phyloP scores from a whole-genome alignment of 1,284 basidiomycete species.

The Fomes fomentarius region DNA sequence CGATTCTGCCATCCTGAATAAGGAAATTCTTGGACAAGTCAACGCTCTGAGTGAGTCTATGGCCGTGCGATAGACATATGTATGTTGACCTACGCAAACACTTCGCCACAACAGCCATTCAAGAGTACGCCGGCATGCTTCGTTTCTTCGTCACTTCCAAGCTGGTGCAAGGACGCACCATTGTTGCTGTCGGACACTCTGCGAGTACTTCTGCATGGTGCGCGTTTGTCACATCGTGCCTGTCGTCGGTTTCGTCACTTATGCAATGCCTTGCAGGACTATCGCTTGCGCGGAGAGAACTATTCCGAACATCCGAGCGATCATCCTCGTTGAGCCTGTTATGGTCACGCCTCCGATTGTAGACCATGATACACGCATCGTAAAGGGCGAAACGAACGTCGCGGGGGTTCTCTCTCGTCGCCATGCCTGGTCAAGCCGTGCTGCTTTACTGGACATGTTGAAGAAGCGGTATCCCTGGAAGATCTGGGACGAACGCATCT shows the following conservation, averaged over 20 bases:
- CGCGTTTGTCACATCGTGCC: too few species aligned
- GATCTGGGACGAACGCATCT: conserved; percentile 12
- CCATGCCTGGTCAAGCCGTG: neutral
- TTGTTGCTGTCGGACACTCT: conserved; percentile 13
- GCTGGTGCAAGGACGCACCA: neutral
- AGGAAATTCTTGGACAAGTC: neutral
- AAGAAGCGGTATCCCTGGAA: conserved; percentile 4
- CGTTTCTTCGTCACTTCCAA: conserved; percentile 5
- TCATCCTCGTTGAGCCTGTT: conserved; percentile 16
- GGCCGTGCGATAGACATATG: too few species aligned
- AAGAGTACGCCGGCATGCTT: neutral
- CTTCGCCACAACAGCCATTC: neutral
- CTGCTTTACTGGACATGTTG: neutral
- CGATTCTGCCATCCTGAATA: conserved; percentile 5
- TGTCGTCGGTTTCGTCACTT: too few species aligned
- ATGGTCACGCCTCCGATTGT: conserved; percentile 1
- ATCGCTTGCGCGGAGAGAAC: neutral
- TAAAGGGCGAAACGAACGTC: conserved; percentile 3
- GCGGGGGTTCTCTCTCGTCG: neutral
- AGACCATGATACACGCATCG: neutral
- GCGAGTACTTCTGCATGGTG: conserved; percentile 12
- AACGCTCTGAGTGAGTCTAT: neutral
- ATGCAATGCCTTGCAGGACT: neutral
- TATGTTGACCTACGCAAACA: too few species aligned
- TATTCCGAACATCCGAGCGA: neutral